Evolutionary conservation across 805 yeast species (phyloP).

Genomic region (Candida insectorum): DNA sequence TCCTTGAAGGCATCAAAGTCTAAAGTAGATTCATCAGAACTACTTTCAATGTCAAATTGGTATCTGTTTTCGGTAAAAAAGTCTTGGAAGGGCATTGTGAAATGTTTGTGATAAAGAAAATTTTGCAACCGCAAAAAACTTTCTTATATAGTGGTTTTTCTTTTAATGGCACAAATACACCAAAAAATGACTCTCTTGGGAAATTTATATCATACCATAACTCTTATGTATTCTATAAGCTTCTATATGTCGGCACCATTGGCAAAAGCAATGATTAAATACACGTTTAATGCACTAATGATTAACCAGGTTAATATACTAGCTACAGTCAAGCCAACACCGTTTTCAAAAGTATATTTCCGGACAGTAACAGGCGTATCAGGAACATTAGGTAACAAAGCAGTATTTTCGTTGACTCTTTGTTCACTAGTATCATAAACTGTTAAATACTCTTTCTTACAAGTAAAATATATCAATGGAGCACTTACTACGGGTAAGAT

Average conservation of each 20-base stretch:
- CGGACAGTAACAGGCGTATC: conserved; percentile 14
- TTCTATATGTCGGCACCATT: conserved; percentile 36
- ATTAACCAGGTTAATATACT: conserved; percentile 39
- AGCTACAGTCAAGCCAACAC: conserved; percentile 26
- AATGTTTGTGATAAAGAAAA: too few relatives aligned
- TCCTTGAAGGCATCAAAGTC: too few relatives aligned
- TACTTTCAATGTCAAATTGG: too few relatives aligned
- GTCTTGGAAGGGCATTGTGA: too few relatives aligned
- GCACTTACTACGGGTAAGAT: conserved; percentile 43
- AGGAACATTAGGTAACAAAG: conserved; percentile 9
- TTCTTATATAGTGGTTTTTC: too few relatives aligned
- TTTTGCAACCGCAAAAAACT: too few relatives aligned
- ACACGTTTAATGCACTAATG: conserved; percentile 37
- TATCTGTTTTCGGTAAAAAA: too few relatives aligned
- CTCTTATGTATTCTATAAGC: conserved; percentile 10
- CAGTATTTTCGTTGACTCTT: conserved; percentile 11
- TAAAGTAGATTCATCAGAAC: too few relatives aligned
- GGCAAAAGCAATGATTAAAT: conserved; percentile 38
- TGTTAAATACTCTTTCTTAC: conserved; percentile 36
- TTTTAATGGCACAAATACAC: too few relatives aligned
- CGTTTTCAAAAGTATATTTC: conserved; percentile 38
- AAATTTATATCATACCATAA: too few relatives aligned
- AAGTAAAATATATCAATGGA: conserved; percentile 44
- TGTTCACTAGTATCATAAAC: conserved; percentile 21
- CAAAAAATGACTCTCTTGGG: too few relatives aligned